phyloP scores from a whole-genome alignment of 306 rosid genomes.

The Lathyrus sativus region DNA sequence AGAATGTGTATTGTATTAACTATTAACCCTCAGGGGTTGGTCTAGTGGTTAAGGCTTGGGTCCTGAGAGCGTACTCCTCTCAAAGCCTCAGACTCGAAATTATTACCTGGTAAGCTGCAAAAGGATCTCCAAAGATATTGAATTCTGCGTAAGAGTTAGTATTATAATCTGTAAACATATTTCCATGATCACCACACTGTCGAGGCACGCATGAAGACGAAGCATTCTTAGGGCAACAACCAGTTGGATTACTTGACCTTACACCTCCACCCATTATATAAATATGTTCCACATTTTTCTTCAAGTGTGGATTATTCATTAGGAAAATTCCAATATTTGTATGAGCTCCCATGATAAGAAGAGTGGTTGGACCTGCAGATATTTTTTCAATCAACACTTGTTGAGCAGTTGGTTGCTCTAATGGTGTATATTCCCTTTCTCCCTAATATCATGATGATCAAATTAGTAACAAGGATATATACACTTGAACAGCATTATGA shows the following conservation, averaged over 20 bases:
- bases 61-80: too few relatives aligned
- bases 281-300: conserved; percentile 78
- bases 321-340: conserved; percentile 86
- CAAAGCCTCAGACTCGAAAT: too few relatives aligned
- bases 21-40: too few relatives aligned
- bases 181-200: conserved; percentile 88
- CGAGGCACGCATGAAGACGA: conserved; percentile 58
- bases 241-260: conserved; percentile 78
- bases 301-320: conserved; percentile 78
- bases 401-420: conserved; percentile 72
- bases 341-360: conserved; percentile 66
- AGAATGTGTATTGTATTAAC: neutral
- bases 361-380: conserved; percentile 71
- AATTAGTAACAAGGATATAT: too few relatives aligned
- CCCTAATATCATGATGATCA: conserved; percentile 56
- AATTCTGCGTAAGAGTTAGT: conserved; percentile 89
- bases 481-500: too few relatives aligned
- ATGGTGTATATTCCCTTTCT: conserved; percentile 65
- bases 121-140: conserved; percentile 87
- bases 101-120: conserved; percentile 88
- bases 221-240: conserved; percentile 82
- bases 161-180: conserved; percentile 66
- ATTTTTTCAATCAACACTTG: conserved; percentile 84
- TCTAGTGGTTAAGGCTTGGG: too few relatives aligned
- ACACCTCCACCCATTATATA: conserved; percentile 95